Percentiles rank a stretch among this genome's conserved stretches.
Evolutionary conservation across 352 stramenopile genomes (phyloP).

Genomic region (Pythium rhizo-oryzae): DNA sequence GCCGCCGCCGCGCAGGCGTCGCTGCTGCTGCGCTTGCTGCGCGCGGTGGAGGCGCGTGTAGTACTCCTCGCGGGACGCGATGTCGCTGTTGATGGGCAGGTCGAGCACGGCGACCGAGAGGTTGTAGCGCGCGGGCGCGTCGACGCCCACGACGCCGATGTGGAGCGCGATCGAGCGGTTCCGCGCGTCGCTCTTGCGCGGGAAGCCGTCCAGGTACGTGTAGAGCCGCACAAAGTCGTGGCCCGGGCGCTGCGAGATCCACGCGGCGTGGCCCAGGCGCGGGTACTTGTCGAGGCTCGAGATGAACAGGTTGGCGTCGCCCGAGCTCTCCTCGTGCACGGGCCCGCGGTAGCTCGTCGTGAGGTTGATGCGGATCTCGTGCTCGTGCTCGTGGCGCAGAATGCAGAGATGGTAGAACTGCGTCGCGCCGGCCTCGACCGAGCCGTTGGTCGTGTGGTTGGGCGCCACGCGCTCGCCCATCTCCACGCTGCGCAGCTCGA

Average conservation of each 20-base stretch:
- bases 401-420: conserved; percentile 81
- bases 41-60: conserved; percentile 52
- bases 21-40: conserved; percentile 17
- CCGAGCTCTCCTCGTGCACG: conserved; percentile 15
- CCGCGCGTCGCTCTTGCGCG: conserved; percentile 45
- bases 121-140: conserved; percentile 40
- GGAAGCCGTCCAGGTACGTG: conserved; percentile 83
- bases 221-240: conserved; percentile 65
- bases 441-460: conserved; percentile 71
- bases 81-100: conserved; percentile 53
- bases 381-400: conserved; percentile 74
- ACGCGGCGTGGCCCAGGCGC: conserved; percentile 60
- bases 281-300: conserved; percentile 71
- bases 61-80: conserved; percentile 47
- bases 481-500: conserved; percentile 47
- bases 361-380: conserved; percentile 72
- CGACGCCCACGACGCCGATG: conserved; percentile 63
- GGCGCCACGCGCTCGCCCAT: conserved; percentile 55
- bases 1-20: background rate
- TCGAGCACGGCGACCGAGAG: conserved; percentile 65
- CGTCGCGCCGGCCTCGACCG: conserved; percentile 51
- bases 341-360: conserved; percentile 20
- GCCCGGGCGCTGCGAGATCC: conserved; percentile 66
- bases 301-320: conserved; percentile 71
- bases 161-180: conserved; percentile 68